Percentiles rank a stretch among this genome's conserved stretches.
Conservation (phyloP, 2,329 filamentous ascomycete genomes). For the Septoria linicola region DNA sequence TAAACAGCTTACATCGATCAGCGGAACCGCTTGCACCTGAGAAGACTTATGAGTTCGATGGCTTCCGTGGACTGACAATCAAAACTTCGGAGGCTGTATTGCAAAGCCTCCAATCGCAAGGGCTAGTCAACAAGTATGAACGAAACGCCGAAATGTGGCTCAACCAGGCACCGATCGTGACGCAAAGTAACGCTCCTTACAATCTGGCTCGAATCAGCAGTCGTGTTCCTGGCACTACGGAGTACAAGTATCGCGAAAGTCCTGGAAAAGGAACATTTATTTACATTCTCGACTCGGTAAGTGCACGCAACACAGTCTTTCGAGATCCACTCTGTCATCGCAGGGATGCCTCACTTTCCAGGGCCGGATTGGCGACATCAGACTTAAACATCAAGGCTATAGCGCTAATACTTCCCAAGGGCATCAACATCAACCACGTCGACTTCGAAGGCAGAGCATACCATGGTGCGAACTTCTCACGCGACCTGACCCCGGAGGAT, state of each 20-base stretch:
- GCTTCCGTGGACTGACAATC: conserved; percentile 43
- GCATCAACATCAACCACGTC: conserved; percentile 20
- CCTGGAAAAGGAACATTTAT: conserved; percentile 34
- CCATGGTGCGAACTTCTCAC: conserved; percentile 26
- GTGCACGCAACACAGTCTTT: no score
- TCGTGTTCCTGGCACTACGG: conserved; percentile 30
- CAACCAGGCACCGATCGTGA: conserved; percentile 39
- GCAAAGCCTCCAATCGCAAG: conserved; percentile 33
- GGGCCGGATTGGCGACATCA: no score
- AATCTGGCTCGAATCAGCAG: conserved; percentile 44
- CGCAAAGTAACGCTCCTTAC: conserved; percentile 42
- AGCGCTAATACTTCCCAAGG: background rate
- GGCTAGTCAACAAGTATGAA: conserved; percentile 36
- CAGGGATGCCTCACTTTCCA: no score
- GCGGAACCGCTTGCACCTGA: conserved; percentile 16
- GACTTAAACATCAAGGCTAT: no score
- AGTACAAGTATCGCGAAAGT: conserved; percentile 42
- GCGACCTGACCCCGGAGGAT: conserved; percentile 34
- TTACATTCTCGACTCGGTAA: conserved; percentile 28
- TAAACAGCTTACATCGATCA: conserved; percentile 2
- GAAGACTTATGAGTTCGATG: conserved; percentile 41
- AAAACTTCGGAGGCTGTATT: conserved; percentile 33
- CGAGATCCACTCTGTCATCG: no score
- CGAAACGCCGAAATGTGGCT: conserved; percentile 40
- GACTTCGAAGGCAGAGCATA: conserved; percentile 33